Percentiles rank a stretch among this genome's conserved stretches.
phyloP scores from a whole-genome alignment of 1,139 yeast species.

The Pneumocystis oryctolagi region DNA sequence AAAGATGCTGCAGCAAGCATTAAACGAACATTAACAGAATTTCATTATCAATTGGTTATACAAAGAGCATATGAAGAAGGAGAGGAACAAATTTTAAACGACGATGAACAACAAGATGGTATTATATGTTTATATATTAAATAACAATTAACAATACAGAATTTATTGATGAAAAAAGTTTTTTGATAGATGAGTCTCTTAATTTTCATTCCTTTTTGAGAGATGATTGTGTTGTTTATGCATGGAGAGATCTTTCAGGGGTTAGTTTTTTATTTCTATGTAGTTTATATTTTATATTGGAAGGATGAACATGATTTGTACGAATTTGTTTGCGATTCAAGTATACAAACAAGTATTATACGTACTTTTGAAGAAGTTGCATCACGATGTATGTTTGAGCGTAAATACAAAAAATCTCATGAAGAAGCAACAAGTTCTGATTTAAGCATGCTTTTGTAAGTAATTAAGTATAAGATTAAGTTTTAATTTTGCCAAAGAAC shows the following conservation, averaged over 20 bases:
- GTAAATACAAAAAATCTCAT: constrained; percentile 50
- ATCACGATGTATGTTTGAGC: constrained; percentile 60
- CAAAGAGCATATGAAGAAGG: constrained; percentile 57
- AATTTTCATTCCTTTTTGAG: constrained; percentile 32
- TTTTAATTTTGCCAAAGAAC: background rate
- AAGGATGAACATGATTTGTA: constrained; percentile 66
- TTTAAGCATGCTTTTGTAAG: constrained; percentile 37
- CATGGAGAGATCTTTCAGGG: constrained; percentile 75
- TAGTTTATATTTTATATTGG: background rate
- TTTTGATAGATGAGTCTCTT: constrained; percentile 50
- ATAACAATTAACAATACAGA: constrained; percentile 28
- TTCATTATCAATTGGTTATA: constrained; percentile 55
- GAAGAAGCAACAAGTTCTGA: constrained; percentile 33
- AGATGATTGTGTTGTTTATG: constrained; percentile 38
- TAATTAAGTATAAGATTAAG: constrained; percentile 1
- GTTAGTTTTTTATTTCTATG: constrained; percentile 4
- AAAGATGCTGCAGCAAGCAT: constrained; percentile 67
- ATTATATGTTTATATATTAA: constrained; percentile 18
- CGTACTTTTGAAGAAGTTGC: constrained; percentile 51
- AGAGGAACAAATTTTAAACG: constrained; percentile 31
- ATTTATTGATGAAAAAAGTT: constrained; percentile 47
- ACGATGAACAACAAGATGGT: constrained; percentile 33
- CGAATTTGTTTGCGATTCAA: constrained; percentile 60
- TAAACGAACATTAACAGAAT: constrained; percentile 51
- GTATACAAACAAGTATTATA: constrained; percentile 42